Evolutionary conservation across 1,139 yeast genomes (phyloP), one percentile per base, ranked within the genome.

Genomic region (Torulaspora globosa): DNA sequence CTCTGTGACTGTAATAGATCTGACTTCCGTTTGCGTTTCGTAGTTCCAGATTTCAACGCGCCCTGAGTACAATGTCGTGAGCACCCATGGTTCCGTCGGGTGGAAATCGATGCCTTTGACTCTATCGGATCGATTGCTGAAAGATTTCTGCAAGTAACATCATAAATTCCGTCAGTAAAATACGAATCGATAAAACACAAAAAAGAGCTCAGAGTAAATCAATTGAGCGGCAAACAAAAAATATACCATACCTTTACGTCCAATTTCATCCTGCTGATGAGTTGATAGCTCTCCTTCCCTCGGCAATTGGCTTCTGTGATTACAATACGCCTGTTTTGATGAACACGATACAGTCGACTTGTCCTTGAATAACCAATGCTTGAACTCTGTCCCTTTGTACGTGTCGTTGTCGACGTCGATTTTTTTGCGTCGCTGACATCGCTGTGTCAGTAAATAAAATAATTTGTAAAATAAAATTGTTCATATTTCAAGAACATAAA

Each of bases 71-170:
- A 86, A 73, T 10, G 96, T 88, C 45, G 92, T 82, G 62, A 88
- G 75, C 45, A 86, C 82, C 97, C 98, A 92, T 46, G 98, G 97
- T 67, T 92, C 98, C 18, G 89, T 75, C 28, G 98, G 98, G 68
- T 92, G 99, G 75, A 94, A 85, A 70, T 92, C 99, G 63, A 92
- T 85, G 46, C 97, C 97, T 70, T 92, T 92, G 66, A 92, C 97
- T 67, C 98, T 83, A 68, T 90, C 97, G 36, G 97, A 84, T 60
- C 97, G 60, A 39, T 59, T 59, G 44, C 63, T 59, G 52, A 65
- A 64, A 33, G 61, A 52, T 46, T 62, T 62, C 60, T 62, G 50
- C 43, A 32, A 10, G 21, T n/a, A 21, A 34, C 18, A 34, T 34
- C 36, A 44, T n/a, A 21, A 5, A 28, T 31, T 29, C 14, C 15